Evolutionary conservation across 495 filamentous ascomycete species (phyloP).

Genomic region (Daldinia caldariorum): DNA sequence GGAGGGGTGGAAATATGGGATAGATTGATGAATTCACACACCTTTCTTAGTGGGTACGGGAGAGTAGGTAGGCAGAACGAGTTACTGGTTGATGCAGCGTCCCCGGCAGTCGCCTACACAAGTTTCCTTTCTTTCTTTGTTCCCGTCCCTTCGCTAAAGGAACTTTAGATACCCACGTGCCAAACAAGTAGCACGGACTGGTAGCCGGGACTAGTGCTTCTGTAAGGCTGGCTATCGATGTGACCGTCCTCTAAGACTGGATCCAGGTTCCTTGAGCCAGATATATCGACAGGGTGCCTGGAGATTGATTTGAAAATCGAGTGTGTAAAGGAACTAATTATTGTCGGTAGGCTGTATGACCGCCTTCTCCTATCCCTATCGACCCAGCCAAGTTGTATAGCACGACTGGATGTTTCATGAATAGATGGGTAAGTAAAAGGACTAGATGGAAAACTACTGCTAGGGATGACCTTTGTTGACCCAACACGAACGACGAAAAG

Average conservation of each 20-base stretch:
- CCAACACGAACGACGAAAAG: constrained; percentile 21
- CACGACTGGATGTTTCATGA: constrained; percentile 12
- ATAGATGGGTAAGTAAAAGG: constrained; percentile 18
- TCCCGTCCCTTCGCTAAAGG: constrained; percentile 31
- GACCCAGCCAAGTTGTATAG: constrained; percentile 15
- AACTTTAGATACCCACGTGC: constrained; percentile 23
- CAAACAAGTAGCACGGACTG: constrained; percentile 21
- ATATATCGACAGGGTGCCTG: constrained; percentile 5
- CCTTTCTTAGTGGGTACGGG: constrained; percentile 37
- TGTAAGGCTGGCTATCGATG: constrained; percentile 18
- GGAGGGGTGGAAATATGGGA: constrained; percentile 36
- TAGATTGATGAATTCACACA: constrained; percentile 44
- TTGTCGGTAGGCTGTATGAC: constrained; percentile 9
- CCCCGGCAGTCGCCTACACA: constrained; percentile 33
- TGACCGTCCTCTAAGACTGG: constrained; percentile 12
- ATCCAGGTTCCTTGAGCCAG: constrained; percentile 6
- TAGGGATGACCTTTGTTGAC: constrained; percentile 43
- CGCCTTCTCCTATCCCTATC: constrained; percentile 19
- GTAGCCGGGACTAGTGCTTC: constrained; percentile 1
- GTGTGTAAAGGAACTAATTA: constrained; percentile 6
- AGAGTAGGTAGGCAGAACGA: constrained; percentile 31
- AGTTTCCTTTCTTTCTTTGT: constrained; percentile 42
- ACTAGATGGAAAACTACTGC: constrained; percentile 28
- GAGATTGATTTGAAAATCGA: constrained; percentile 4
- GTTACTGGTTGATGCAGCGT: constrained; percentile 37